phyloP scores from a whole-genome alignment of 495 filamentous ascomycete species.

The Hypoxylon crocopeplum region DNA sequence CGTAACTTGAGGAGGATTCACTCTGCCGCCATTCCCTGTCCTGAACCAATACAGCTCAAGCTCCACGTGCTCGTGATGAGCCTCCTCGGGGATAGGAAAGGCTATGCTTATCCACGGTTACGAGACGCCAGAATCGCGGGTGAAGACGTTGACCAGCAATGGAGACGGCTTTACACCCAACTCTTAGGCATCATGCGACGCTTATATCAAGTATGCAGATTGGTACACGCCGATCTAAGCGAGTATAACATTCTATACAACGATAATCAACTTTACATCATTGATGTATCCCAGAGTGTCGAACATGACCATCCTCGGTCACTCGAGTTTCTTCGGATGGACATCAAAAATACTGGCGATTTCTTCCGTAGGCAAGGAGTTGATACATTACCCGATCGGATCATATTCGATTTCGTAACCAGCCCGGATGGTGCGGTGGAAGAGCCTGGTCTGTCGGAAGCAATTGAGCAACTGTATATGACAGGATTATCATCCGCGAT shows the following conservation, averaged over 20 bases:
- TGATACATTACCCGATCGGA: conserved; percentile 73
- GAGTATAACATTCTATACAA: conserved; percentile 98
- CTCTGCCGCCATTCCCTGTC: conserved; percentile 83
- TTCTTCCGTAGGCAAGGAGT: conserved; percentile 90
- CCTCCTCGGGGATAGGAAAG: conserved; percentile 87
- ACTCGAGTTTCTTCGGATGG: conserved; percentile 93
- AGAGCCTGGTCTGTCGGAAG: conserved; percentile 52
- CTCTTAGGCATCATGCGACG: conserved; percentile 86
- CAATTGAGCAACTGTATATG: conserved; percentile 56
- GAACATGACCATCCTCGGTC: conserved; percentile 94
- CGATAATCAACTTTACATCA: conserved; percentile 82
- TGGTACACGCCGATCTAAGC: conserved; percentile 95
- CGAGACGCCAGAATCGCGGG: conserved; percentile 55
- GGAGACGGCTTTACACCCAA: conserved; percentile 80
- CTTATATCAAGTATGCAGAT: conserved; percentile 85
- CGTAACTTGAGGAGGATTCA: conserved; percentile 87
- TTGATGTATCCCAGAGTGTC: conserved; percentile 96
- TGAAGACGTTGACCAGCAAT: conserved; percentile 72
- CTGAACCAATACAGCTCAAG: conserved; percentile 85
- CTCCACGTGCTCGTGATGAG: conserved; percentile 92
- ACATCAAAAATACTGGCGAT: conserved; percentile 93
- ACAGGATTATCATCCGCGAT: conserved; percentile 40
- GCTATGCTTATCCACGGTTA: conserved; percentile 83
- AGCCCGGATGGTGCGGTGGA: conserved; percentile 57
- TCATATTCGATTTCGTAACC: conserved; percentile 81